Percentiles rank a stretch among this genome's conserved stretches.
These are phyloP conservation scores for Salix exigua DNA, from an alignment of 345 rosid species.

Conservation along the genomic window DNA sequence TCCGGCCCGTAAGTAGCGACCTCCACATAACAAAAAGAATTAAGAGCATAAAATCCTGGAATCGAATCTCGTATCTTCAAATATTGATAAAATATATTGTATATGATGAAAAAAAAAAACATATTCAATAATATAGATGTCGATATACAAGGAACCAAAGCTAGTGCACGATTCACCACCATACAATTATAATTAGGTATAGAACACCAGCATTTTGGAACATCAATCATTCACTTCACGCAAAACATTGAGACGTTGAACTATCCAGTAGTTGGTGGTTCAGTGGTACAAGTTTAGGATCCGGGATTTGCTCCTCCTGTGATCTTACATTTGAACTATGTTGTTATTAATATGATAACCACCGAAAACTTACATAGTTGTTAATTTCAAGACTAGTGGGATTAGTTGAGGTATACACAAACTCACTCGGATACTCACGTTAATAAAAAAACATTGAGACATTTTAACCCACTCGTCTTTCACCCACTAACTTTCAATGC, in stretches of 20 bases:
- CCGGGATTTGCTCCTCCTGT: accelerated
- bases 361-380: accelerated
- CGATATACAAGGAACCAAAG: not conserved
- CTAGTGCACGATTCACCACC: not conserved
- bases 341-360: too few species aligned
- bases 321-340: accelerated
- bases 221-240: not conserved
- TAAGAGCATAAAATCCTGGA: not conserved
- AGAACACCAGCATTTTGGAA: not conserved
- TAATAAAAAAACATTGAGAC: too few species aligned
- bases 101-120: not conserved
- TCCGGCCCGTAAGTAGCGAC: not conserved
- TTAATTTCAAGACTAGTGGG: accelerated
- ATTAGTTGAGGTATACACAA: too few species aligned
- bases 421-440: accelerated
- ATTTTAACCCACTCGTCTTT: too few species aligned
- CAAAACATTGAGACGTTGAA: not conserved
- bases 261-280: too few species aligned
- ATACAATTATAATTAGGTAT: not conserved
- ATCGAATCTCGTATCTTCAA: slow-evolving; percentile 5
- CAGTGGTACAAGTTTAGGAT: too few species aligned
- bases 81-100: not conserved
- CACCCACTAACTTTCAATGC: not conserved
- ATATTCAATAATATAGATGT: not conserved
- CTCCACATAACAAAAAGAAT: not conserved